These are phyloP conservation scores for Skeletonema potamos DNA, from an alignment of 108 stramenopile species.

Conservation along the genomic window DNA sequence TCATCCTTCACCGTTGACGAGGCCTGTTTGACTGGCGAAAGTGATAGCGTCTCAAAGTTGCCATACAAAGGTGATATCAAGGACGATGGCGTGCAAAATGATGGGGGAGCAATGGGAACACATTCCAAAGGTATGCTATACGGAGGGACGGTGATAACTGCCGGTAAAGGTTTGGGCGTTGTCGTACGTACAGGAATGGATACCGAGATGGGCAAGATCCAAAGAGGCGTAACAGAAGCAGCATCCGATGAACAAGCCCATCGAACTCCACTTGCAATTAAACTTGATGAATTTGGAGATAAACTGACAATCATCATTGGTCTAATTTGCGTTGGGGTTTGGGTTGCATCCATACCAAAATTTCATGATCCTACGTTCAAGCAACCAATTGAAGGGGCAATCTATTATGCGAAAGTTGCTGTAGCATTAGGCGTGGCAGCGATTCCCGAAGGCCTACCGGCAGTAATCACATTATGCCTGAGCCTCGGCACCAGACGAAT, in stretches of 20 bases:
- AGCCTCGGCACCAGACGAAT: conserved; percentile 92
- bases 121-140: conserved; percentile 86
- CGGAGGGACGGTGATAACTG: conserved; percentile 91
- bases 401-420: conserved; percentile 97
- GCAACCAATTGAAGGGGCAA: conserved; percentile 68
- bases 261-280: conserved; percentile 93
- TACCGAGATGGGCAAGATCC: conserved; percentile 97
- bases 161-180: conserved; percentile 86
- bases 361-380: conserved; percentile 83
- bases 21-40: conserved; percentile 83
- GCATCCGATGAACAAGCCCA: conserved; percentile 57
- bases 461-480: conserved; percentile 95
- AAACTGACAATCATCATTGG: conserved; percentile 93
- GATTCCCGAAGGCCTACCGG: conserved; percentile 98
- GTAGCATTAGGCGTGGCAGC: conserved; percentile 98
- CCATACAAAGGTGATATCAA: conserved; percentile 58
- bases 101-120: conserved; percentile 37
- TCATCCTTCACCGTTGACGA: conserved; percentile 74
- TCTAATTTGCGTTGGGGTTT: conserved; percentile 91
- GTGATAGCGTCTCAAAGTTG: conserved; percentile 72
- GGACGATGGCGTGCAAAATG: conserved; percentile 11
- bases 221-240: conserved; percentile 78
- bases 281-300: conserved; percentile 95
- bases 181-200: conserved; percentile 91
- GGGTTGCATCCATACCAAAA: conserved; percentile 88